These are phyloP conservation scores for Claviceps lovelessii DNA, from an alignment of 2,329 filamentous ascomycete species.

Conservation along the genomic window DNA sequence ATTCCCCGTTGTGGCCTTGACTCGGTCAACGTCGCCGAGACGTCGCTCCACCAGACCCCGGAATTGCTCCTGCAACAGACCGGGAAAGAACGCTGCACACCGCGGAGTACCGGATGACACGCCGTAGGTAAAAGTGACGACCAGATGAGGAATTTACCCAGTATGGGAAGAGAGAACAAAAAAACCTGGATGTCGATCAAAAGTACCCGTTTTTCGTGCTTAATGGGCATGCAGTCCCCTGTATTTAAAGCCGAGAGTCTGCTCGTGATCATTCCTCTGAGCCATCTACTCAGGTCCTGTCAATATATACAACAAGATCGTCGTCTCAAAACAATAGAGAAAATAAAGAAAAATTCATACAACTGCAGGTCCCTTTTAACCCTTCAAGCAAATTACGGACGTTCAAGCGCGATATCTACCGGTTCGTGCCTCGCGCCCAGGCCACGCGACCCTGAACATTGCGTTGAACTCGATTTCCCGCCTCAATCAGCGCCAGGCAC, in stretches of 20 bases:
- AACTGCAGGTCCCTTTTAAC: background rate
- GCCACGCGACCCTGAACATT: background rate
- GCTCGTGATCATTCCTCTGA: background rate
- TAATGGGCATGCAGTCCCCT: background rate
- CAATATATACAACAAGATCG: background rate
- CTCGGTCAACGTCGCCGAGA: slow-evolving; percentile 3
- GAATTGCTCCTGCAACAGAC: background rate
- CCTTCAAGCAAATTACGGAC: background rate
- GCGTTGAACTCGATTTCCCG: background rate
- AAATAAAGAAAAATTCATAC: too few relatives aligned
- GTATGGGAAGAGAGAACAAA: background rate
- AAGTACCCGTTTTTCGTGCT: background rate
- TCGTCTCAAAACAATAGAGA: too few relatives aligned
- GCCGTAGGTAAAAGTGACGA: background rate
- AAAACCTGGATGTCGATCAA: background rate
- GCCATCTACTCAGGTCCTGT: too few relatives aligned
- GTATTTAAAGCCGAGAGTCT: background rate
- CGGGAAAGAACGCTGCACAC: background rate
- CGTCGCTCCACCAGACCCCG: slow-evolving; percentile 1
- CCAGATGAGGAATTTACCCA: background rate
- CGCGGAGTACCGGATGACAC: background rate
- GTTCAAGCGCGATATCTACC: background rate
- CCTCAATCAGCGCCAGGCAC: background rate
- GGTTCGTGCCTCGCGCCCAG: background rate
- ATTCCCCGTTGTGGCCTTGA: background rate